phyloP scores from a whole-genome alignment of 2,329 filamentous ascomycete genomes.

The Stagonosporopsis vannaccii region DNA sequence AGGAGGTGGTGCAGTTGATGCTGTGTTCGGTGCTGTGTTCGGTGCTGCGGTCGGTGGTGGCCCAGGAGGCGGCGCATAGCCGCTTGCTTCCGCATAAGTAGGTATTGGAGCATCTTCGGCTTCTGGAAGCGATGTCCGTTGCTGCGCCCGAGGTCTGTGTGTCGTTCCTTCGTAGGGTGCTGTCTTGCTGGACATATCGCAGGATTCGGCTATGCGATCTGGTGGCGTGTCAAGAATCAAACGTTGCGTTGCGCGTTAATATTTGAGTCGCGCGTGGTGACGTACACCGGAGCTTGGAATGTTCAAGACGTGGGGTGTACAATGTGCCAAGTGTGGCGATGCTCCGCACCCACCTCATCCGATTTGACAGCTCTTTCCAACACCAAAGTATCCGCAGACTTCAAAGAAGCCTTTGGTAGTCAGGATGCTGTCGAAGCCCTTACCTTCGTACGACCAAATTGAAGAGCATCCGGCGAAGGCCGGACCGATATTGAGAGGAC shows the following conservation, averaged over 20 bases:
- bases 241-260: background rate
- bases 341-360: conserved; percentile 5
- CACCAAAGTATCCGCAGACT: background rate
- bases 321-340: conserved; percentile 13
- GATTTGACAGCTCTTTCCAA: conserved; percentile 5
- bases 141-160: conserved; percentile 9
- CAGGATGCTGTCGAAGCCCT: background rate
- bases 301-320: conserved; percentile 10
- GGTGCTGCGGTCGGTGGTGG: background rate
- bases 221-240: background rate
- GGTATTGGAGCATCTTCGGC: conserved; percentile 13
- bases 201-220: background rate
- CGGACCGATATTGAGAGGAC: background rate
- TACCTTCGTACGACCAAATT: no score
- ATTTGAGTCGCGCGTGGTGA: conserved; percentile 6
- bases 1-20: conserved; percentile 4
- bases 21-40: background rate
- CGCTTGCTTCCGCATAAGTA: conserved; percentile 18
- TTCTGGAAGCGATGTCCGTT: conserved; percentile 10
- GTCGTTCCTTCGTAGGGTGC: conserved; percentile 15
- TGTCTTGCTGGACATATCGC: conserved; percentile 14
- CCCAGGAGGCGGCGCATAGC: conserved; percentile 11
- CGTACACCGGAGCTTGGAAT: conserved; percentile 11
- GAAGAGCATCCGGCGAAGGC: no score
- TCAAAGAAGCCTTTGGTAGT: background rate